These are phyloP conservation scores for Gentiana straminea DNA, from an alignment of 257 asterid species.

Conservation along the genomic window DNA sequence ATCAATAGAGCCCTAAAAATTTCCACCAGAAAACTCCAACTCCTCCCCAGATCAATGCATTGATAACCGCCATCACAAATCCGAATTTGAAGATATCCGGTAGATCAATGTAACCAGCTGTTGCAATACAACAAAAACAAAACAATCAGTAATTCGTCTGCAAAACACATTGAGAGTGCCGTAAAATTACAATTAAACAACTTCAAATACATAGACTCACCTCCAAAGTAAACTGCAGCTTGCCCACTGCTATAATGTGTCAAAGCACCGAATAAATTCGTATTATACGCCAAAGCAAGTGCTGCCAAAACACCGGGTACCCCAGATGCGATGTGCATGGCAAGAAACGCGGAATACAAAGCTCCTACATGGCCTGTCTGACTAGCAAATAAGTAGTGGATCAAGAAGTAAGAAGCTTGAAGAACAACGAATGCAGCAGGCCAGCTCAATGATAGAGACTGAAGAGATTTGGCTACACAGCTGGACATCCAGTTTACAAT, in stretches of 20 bases:
- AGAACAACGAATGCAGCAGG: slow-evolving; percentile 83
- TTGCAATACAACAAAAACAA: slow-evolving; percentile 14
- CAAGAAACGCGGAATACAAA: slow-evolving; percentile 84
- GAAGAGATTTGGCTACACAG: slow-evolving; percentile 61
- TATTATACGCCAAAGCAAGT: slow-evolving; percentile 75
- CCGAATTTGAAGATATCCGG: slow-evolving; percentile 85
- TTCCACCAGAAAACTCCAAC: slow-evolving; percentile 92
- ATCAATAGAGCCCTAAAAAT: slow-evolving; percentile 75
- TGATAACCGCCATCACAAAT: slow-evolving; percentile 69
- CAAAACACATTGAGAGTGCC: not conserved
- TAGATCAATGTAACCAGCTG: slow-evolving; percentile 95
- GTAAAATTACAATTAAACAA: not conserved
- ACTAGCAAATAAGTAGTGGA: slow-evolving; percentile 93
- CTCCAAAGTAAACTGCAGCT: slow-evolving; percentile 96
- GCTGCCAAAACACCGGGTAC: slow-evolving; percentile 86
- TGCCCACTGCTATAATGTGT: slow-evolving; percentile 98
- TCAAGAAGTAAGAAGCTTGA: slow-evolving; percentile 77
- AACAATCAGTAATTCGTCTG: not conserved
- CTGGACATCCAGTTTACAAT: slow-evolving; percentile 83
- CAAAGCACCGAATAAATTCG: slow-evolving; percentile 87
- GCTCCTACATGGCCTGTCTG: slow-evolving; percentile 98
- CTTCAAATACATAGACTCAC: slow-evolving; percentile 20
- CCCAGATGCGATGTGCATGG: slow-evolving; percentile 88
- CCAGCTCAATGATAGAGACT: slow-evolving; percentile 77
- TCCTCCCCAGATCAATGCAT: slow-evolving; percentile 68